Evolutionary conservation across 331 rosid genomes (phyloP), one percentile per base, ranked within the genome.

Genomic region (Acacia concinna): DNA sequence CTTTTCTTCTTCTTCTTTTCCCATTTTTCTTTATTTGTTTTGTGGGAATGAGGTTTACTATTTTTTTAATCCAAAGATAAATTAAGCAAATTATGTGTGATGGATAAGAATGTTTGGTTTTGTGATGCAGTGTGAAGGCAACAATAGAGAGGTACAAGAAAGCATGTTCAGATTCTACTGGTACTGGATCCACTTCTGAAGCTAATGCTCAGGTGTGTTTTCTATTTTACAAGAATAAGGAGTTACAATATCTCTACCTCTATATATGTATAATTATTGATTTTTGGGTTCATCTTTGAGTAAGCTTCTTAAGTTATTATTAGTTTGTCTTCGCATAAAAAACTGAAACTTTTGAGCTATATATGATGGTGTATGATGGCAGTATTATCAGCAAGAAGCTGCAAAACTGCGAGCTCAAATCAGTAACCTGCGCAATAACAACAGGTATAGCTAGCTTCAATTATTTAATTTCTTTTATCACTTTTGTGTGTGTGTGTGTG

Each of bases 131-230:
- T 82, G 99, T 93, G 51, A 96, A 93, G 84, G 88, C 81, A 72
- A 96, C 99, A 28, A 90, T 96, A 89, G 94, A 89, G 9, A 89
- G 97, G 89, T 96, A 96, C 87, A 96, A 93, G 85, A 93, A 96
- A 81, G 93, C 94, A 59, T 78, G 85, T 18, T 82, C 96, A 68
- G 92, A 96, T 90, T 72, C 96, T 21, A 75, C 98, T 37, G 94
- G 90, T 76, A 77, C 86, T 73, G 96, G 90, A 51, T 91, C 97
- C 66, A 88, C 91, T 82, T 84, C 98, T 43, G 99, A 93, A 89
- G 90, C 88, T 71, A 96, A 88, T 78, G 85, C 94, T 82, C 98
- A 96, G 97, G 99, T 96, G 1, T 52, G 25, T 52, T 3, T 31
- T 59, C 66, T 59, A 25, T 23, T 12, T 25, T 57, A 2, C 1